Conservation (phyloP, 2,329 filamentous ascomycete genomes). For the Cryphonectria naterciae region DNA sequence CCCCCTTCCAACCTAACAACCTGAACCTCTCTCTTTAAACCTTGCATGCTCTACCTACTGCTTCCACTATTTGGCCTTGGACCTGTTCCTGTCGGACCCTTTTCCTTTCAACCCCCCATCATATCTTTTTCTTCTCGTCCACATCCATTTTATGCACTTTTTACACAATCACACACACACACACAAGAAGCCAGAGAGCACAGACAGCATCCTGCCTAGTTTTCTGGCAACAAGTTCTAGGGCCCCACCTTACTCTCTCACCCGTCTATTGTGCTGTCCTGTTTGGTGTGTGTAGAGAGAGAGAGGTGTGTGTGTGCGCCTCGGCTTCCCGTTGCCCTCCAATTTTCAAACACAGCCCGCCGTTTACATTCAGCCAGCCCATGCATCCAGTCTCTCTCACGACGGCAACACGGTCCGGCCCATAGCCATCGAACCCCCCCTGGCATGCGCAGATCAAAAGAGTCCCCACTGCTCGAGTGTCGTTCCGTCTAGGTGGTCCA, state of each 20-base stretch:
- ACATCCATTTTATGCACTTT: neutral
- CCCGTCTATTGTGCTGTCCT: neutral
- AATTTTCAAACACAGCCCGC: neutral
- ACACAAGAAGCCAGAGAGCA: neutral
- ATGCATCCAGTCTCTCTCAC: neutral
- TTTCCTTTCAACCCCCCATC: neutral
- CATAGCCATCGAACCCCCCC: neutral
- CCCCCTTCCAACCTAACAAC: neutral
- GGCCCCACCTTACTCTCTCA: neutral
- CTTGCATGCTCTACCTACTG: neutral
- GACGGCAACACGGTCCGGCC: conserved; percentile 3
- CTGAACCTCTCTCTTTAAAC: conserved; percentile 7
- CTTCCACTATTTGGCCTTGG: neutral
- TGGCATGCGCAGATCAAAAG: neutral
- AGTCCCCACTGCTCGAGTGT: neutral
- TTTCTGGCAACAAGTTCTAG: neutral
- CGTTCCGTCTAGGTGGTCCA: neutral
- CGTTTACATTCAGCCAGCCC: neutral
- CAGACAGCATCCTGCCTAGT: neutral
- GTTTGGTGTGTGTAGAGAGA: neutral
- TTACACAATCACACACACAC: neutral
- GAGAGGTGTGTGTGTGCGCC: neutral
- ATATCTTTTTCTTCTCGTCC: neutral
- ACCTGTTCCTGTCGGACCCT: conserved; percentile 2
- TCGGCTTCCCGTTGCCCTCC: neutral